phyloP scores from a whole-genome alignment of 1,139 yeast species.

The Ashbya aceris region DNA sequence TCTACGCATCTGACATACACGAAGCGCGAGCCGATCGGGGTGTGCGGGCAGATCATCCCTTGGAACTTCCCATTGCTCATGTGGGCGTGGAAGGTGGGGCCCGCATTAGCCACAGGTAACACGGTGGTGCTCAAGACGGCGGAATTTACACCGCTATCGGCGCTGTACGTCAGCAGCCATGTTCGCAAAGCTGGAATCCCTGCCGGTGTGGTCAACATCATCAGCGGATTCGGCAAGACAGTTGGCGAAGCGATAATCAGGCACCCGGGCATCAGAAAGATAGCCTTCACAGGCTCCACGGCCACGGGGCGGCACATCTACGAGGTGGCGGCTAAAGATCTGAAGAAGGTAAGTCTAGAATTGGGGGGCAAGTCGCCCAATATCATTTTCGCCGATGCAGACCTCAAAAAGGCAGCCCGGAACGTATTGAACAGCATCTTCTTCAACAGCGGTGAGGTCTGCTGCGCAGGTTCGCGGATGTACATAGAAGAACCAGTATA shows the following conservation, averaged over 20 bases:
- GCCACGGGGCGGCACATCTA: constrained; percentile 63
- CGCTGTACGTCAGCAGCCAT: constrained; percentile 54
- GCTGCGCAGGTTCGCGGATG: constrained; percentile 80
- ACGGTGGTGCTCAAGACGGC: constrained; percentile 68
- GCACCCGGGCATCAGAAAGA: constrained; percentile 64
- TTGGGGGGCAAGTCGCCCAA: constrained; percentile 83
- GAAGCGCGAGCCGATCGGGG: constrained; percentile 68
- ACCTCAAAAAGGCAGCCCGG: constrained; percentile 52
- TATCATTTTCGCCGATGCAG: constrained; percentile 65
- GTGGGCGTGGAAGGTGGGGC: constrained; percentile 76
- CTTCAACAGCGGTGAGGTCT: constrained; percentile 80
- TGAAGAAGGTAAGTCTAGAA: constrained; percentile 76
- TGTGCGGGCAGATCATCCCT: constrained; percentile 82
- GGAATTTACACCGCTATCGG: constrained; percentile 70
- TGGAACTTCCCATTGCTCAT: constrained; percentile 85
- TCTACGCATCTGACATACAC: constrained; percentile 53
- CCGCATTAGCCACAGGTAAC: constrained; percentile 76
- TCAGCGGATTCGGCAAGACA: constrained; percentile 65
- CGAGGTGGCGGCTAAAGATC: constrained; percentile 59
- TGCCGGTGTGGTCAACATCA: constrained; percentile 66
- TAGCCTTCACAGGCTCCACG: constrained; percentile 81
- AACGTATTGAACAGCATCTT: constrained; percentile 53
- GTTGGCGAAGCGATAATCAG: constrained; percentile 66
- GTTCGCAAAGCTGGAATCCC: constrained; percentile 68
- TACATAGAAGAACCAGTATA: constrained; percentile 69